These are phyloP conservation scores for Microcos paniculata DNA, from an alignment of 345 rosid genomes.

Conservation along the genomic window DNA sequence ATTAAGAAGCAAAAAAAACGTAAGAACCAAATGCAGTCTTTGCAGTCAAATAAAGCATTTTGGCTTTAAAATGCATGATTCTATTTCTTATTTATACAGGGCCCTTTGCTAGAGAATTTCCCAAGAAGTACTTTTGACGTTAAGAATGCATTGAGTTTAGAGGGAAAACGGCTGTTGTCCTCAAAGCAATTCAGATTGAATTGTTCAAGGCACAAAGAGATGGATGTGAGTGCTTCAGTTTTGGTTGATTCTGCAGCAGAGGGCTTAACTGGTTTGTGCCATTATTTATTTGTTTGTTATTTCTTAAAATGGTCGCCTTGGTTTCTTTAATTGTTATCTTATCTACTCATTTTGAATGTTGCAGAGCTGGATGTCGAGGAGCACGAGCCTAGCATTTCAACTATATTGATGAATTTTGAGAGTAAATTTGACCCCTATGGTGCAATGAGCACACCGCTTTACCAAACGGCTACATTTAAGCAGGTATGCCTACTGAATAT, in stretches of 20 bases:
- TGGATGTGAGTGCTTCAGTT: conserved; percentile 48
- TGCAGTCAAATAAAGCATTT: neutral
- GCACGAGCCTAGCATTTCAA: conserved; percentile 68
- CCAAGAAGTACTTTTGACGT: conserved; percentile 27
- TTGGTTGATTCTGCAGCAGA: conserved; percentile 31
- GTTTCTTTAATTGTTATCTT: neutral
- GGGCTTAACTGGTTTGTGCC: conserved; percentile 38
- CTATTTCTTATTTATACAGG: conserved; percentile 36
- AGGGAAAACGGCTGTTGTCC: conserved; percentile 24
- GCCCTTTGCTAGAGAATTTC: conserved; percentile 16
- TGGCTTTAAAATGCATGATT: neutral
- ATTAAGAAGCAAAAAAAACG: neutral
- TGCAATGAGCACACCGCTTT: conserved; percentile 86
- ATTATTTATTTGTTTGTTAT: neutral
- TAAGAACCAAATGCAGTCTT: neutral
- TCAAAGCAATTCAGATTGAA: conserved; percentile 35
- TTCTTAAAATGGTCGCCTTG: neutral
- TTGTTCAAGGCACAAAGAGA: conserved; percentile 42
- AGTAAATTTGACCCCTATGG: conserved; percentile 74
- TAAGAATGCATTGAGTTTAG: conserved; percentile 24
- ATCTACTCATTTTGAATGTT: conserved; percentile 13
- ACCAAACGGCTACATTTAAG: conserved; percentile 92
- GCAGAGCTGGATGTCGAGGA: conserved; percentile 51
- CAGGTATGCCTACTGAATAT: conserved; percentile 49
- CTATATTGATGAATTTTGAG: conserved; percentile 66